A percentile compares a stretch with the other conserved stretches of the same genome.
Evolutionary conservation across 345 rosid species (phyloP).

Genomic region (Litchi chinensis): DNA sequence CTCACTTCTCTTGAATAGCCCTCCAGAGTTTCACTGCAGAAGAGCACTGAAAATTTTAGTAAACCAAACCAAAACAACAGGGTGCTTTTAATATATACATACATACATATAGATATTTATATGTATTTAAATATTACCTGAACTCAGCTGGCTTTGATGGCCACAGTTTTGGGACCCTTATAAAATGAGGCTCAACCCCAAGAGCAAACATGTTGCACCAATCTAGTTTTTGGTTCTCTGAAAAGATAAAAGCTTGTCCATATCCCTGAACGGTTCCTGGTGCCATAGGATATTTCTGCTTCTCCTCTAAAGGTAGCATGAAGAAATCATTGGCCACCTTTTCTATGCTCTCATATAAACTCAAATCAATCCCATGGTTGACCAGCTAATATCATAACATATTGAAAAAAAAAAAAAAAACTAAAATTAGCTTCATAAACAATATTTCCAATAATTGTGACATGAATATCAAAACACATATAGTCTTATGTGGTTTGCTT

Average conservation of each 20-base stretch:
- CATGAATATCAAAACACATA: background rate
- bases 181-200: constrained; percentile 72
- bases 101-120: no score
- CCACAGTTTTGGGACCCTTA: constrained; percentile 83
- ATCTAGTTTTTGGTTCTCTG: constrained; percentile 91
- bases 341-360: constrained; percentile 62
- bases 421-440: constrained; percentile 6
- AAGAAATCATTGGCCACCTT: constrained; percentile 74
- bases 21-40: constrained; percentile 69
- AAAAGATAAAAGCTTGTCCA: constrained; percentile 94
- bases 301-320: constrained; percentile 80
- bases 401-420: background rate
- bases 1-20: constrained; percentile 65
- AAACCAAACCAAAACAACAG: background rate
- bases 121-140: constrained; percentile 47
- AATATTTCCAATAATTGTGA: background rate
- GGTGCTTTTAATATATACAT: background rate
- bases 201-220: constrained; percentile 99
- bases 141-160: constrained; percentile 69
- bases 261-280: constrained; percentile 96
- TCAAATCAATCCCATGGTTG: constrained; percentile 72
- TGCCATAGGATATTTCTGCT: constrained; percentile 79
- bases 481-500: no score
- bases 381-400: constrained; percentile 50
- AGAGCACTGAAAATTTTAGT: constrained; percentile 1